Evolutionary conservation across 1,284 basidiomycete genomes (phyloP).

Genomic region (Ceratobasidium sp.): DNA sequence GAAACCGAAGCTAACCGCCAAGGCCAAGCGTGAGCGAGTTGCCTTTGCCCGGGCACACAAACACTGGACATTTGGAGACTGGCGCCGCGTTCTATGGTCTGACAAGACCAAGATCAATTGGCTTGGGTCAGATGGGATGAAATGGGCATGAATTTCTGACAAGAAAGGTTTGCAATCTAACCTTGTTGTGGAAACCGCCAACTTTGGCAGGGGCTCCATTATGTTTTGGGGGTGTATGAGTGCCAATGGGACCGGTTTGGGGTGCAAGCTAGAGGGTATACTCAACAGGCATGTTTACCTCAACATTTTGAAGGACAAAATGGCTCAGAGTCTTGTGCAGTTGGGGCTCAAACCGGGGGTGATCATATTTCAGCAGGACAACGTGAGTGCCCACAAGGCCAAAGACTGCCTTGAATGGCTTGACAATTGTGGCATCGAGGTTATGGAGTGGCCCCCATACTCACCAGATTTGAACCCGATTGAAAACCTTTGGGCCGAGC

Average conservation of each 20-base stretch:
- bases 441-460: conserved; percentile 39
- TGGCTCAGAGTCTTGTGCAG: conserved; percentile 19
- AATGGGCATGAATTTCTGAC: neutral
- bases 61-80: conserved; percentile 16
- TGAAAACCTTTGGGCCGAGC: conserved; percentile 39
- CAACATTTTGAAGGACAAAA: neutral
- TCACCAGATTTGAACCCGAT: conserved; percentile 43
- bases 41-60: conserved; percentile 23
- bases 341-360: conserved; percentile 7
- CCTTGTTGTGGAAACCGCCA: neutral
- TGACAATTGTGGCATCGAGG: conserved; percentile 28
- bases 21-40: neutral
- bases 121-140: conserved; percentile 11
- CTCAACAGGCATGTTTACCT: neutral
- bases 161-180: neutral
- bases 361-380: conserved; percentile 44
- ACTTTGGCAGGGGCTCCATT: conserved; percentile 21
- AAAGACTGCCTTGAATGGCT: conserved; percentile 38
- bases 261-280: neutral
- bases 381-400: conserved; percentile 26
- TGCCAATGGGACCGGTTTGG: neutral
- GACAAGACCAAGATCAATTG: conserved; percentile 33
- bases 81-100: conserved; percentile 26
- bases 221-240: conserved; percentile 37
- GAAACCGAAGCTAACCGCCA: conserved; percentile 15